Evolutionary conservation across 352 stramenopile species (phyloP).

Genomic region (Plasmopara viticola): DNA sequence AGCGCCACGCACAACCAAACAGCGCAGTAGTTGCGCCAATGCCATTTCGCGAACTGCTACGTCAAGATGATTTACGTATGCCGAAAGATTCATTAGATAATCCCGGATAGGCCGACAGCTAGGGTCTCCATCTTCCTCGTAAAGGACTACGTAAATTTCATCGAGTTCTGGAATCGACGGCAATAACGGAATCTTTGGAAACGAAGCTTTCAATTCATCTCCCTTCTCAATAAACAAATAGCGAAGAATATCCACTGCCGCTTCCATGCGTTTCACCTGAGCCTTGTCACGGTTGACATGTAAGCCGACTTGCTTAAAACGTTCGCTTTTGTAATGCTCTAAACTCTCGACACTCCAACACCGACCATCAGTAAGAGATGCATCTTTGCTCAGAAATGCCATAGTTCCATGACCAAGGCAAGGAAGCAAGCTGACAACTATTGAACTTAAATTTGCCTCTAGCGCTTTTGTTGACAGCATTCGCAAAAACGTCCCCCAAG

Average conservation of each 20-base stretch:
- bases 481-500: slow-evolving; percentile 73
- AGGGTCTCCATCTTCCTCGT: slow-evolving; percentile 57
- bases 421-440: slow-evolving; percentile 80
- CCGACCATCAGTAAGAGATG: slow-evolving; percentile 14
- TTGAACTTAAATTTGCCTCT: slow-evolving; percentile 79
- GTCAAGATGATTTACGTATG: slow-evolving; percentile 77
- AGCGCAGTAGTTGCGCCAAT: slow-evolving; percentile 59
- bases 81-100: slow-evolving; percentile 48
- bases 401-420: slow-evolving; percentile 51
- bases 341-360: slow-evolving; percentile 46
- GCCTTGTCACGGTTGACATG: slow-evolving; percentile 8
- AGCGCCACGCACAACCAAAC: slow-evolving; percentile 46
- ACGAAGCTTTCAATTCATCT: slow-evolving; percentile 48
- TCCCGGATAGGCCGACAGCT: slow-evolving; percentile 34
- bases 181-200: slow-evolving; percentile 64
- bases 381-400: slow-evolving; percentile 32
- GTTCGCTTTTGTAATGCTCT: slow-evolving; percentile 9
- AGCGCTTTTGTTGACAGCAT: slow-evolving; percentile 77
- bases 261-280: slow-evolving; percentile 20
- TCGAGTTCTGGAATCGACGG: slow-evolving; percentile 62
- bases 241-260: slow-evolving; percentile 34
- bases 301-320: slow-evolving; percentile 9
- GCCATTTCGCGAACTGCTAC: slow-evolving; percentile 70
- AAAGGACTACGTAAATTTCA: slow-evolving; percentile 47
- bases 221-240: slow-evolving; percentile 76